Evolutionary conservation across 768 basidiomycete species (phyloP).

Genomic region (Lentinula raphanica): DNA sequence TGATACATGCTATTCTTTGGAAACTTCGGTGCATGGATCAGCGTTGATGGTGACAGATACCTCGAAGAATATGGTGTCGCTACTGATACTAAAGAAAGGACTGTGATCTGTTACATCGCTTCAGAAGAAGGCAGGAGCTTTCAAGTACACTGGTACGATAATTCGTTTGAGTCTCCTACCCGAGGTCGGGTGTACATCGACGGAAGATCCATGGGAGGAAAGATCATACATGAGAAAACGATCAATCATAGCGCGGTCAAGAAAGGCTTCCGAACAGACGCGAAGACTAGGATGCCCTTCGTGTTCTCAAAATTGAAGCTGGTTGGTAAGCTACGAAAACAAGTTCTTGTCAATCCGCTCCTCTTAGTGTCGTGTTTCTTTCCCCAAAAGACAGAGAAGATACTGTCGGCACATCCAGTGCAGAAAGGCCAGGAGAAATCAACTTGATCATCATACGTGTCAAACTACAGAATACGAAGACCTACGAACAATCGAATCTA

Average conservation of each 20-base stretch:
- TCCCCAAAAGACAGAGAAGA: neutral
- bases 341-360: too few species aligned
- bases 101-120: neutral
- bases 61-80: neutral
- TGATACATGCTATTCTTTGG: neutral
- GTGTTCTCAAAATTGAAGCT: neutral
- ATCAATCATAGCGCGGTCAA: neutral
- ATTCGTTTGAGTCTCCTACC: neutral
- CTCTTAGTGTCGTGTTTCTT: too few species aligned
- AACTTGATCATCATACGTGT: neutral
- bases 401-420: neutral
- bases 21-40: neutral
- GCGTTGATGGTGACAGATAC: neutral
- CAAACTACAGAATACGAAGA: neutral
- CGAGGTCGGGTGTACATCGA: neutral
- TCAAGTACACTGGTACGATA: constrained; percentile 1
- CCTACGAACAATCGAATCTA: neutral
- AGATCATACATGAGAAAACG: neutral
- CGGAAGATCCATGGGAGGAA: neutral
- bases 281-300: neutral
- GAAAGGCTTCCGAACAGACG: neutral
- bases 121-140: neutral
- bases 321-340: neutral
- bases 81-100: neutral
- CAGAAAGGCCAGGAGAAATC: neutral